Evolutionary conservation across 2,329 filamentous ascomycete species (phyloP).

Genomic region (Diaporthe vexans): DNA sequence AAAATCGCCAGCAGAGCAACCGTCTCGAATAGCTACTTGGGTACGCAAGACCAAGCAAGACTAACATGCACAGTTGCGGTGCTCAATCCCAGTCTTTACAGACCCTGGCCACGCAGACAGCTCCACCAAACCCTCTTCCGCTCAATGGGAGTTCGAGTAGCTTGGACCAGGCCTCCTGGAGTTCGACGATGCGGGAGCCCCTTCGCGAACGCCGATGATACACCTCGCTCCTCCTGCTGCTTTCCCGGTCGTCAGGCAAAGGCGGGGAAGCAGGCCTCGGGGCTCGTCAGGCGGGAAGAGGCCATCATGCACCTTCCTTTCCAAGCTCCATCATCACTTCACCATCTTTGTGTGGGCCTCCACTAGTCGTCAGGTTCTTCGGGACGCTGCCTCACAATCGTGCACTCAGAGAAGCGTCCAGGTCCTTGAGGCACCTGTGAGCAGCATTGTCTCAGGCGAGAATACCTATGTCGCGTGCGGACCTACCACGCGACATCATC

Average conservation of each 20-base stretch:
- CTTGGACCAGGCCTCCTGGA: not conserved
- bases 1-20: not conserved
- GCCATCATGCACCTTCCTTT: not conserved
- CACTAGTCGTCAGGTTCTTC: not conserved
- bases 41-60: too few relatives aligned
- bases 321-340: too few relatives aligned
- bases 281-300: not conserved
- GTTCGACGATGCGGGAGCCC: not conserved
- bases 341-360: not conserved
- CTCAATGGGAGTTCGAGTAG: not conserved
- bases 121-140: not conserved
- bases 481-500: not conserved
- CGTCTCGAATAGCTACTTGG: not conserved
- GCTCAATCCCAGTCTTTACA: not conserved
- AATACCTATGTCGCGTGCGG: not conserved
- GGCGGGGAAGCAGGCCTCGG: conserved; percentile 14
- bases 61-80: not conserved
- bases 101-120: not conserved
- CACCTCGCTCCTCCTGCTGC: conserved; percentile 15
- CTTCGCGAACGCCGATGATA: conserved; percentile 7
- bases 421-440: not conserved
- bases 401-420: not conserved
- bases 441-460: not conserved
- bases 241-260: not conserved
- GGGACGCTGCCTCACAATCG: not conserved